Conservation (phyloP, 1,284 basidiomycete genomes). For the Anthracocystis setariae region DNA sequence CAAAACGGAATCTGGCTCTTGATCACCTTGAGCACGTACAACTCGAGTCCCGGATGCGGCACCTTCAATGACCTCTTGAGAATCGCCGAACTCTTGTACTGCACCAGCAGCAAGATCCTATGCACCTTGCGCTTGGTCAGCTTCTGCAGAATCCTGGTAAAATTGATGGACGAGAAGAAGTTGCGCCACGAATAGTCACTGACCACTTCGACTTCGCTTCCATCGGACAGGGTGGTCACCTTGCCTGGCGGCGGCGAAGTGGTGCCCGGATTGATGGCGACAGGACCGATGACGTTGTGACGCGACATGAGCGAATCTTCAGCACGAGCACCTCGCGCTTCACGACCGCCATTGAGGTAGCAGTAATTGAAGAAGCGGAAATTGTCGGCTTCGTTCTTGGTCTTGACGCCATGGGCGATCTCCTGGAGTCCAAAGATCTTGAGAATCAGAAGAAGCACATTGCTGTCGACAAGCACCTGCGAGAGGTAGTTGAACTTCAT, state of each 20-base stretch:
- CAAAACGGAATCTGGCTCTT: constrained; percentile 99
- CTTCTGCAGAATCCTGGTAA: constrained; percentile 97
- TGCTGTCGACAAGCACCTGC: constrained; percentile 92
- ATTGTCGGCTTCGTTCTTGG: constrained; percentile 85
- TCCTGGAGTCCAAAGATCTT: constrained; percentile 99
- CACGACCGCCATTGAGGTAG: constrained; percentile 72
- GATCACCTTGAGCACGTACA: constrained; percentile 96
- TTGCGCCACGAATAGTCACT: constrained; percentile 97
- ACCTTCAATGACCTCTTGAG: constrained; percentile 93
- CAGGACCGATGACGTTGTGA: constrained; percentile 51
- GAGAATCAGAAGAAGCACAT: constrained; percentile 89
- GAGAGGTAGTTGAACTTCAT: constrained; percentile 99
- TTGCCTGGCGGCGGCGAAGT: constrained; percentile 41
- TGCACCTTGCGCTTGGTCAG: constrained; percentile 93
- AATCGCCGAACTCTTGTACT: constrained; percentile 91
- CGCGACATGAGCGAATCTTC: constrained; percentile 66
- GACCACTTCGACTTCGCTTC: constrained; percentile 77
- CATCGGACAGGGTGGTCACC: constrained; percentile 38
- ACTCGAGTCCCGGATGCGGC: constrained; percentile 90
- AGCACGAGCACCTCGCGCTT: constrained; percentile 58
- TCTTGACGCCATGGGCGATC: constrained; percentile 81
- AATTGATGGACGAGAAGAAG: constrained; percentile 98
- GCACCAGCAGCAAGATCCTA: constrained; percentile 92
- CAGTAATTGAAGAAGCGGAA: constrained; percentile 94
- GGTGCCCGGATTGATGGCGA: constrained; percentile 42